Evolutionary conservation across 768 basidiomycete species (phyloP), one percentile per base, ranked within the genome.

Genomic region (Suillus brevipes): DNA sequence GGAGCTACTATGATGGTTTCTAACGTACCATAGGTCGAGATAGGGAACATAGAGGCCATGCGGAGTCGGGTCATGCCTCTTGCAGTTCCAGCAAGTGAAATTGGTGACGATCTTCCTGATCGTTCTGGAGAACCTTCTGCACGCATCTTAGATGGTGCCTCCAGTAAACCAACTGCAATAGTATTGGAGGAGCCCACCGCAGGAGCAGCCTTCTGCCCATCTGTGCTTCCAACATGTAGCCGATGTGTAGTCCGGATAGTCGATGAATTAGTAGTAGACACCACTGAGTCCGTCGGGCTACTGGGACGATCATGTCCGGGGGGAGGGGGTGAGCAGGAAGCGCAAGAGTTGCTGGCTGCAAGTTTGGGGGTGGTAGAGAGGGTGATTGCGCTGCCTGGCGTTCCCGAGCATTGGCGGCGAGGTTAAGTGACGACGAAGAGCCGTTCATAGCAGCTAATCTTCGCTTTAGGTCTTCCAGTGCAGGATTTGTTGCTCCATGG

Each of bases 121-220:
- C 83, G 79, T 38, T 89, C 89, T 1, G 88, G 85, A 4, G 89
- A 90, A 3, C 82, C 83, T 25, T 92, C 90, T 6, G 85, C 79
- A 37, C 83, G 82, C 40, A 92, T 79, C 70, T 87, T 86, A 2
- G 86, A 84, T 53, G 94, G 89, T 0, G 90, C 83, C 70, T 98
- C 92, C 64, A 97, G 75, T 52, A 94, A 77, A 0, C 97, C 97
- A 10, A 87, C 83, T 0, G 92, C 97, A 71, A 89, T 95, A 8
- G 88, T 85, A 72, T 86, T 90, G 8, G 92, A 92, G 3, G 95
- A 91, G 2, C 92, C 95, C 47, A 99, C 79, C 5, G 95, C 94
- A 34, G 97, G 92, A 0, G 93, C 92, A 5, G 92, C 95, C 72
- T 97, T 96, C 68, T 89, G 88, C 1, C 88, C 85, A 67, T 95